These are phyloP conservation scores for Globisporangium sylvaticum DNA, from an alignment of 352 stramenopile genomes.

Conservation along the genomic window DNA sequence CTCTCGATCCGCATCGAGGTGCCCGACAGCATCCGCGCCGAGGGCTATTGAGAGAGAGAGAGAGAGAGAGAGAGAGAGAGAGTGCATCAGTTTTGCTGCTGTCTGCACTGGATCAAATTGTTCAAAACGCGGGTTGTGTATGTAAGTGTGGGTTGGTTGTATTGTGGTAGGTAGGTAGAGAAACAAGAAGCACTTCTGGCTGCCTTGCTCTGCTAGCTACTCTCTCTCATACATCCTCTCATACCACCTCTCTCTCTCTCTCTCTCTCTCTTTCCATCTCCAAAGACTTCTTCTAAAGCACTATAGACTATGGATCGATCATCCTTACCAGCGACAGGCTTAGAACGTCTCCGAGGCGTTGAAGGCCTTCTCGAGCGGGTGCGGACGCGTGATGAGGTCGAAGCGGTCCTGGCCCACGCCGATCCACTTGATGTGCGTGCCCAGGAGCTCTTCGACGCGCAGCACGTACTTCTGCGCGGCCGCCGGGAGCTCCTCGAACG, in stretches of 20 bases:
- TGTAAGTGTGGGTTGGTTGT: no score
- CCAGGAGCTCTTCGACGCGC: conserved; percentile 95
- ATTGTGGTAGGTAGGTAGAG: background rate
- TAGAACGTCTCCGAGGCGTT: conserved; percentile 16
- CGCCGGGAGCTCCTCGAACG: conserved; percentile 94
- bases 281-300: background rate
- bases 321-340: background rate
- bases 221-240: background rate
- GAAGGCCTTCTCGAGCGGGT: conserved; percentile 75
- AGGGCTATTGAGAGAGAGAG: background rate
- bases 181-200: background rate
- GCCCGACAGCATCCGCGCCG: background rate
- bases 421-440: conserved; percentile 98
- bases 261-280: background rate
- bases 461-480: conserved; percentile 96
- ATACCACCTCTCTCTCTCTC: background rate
- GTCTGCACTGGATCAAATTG: no score
- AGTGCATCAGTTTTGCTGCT: no score
- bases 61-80: no score
- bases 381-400: conserved; percentile 90
- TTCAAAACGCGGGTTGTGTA: no score
- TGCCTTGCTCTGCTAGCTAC: background rate
- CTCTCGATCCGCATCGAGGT: conserved; percentile 40
- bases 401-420: conserved; percentile 95
- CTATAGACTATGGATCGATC: background rate